Conservation (phyloP, 148 eudicot genomes). For the Cornus controversa region DNA sequence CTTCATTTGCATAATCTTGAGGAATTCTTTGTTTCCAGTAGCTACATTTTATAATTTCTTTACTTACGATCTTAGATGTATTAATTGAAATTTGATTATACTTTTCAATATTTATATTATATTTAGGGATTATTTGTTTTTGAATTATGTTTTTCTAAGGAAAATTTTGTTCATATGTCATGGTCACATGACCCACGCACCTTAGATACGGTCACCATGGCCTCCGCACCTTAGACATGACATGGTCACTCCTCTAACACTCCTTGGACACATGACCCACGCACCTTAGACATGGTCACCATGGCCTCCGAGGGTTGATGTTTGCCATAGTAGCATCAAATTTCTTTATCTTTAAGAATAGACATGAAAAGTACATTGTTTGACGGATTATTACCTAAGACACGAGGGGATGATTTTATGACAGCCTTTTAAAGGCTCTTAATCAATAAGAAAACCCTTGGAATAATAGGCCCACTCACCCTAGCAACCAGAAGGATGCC, state of each 20-base stretch:
- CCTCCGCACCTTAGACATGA: no score
- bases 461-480: not conserved
- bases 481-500: no score
- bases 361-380: not conserved
- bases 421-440: not conserved
- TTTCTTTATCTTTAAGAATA: no score
- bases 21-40: not conserved
- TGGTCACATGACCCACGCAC: no score
- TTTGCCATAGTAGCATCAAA: not conserved
- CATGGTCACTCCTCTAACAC: no score
- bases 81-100: not conserved
- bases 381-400: not conserved
- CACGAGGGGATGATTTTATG: not conserved
- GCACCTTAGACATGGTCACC: not conserved
- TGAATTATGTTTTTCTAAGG: not conserved
- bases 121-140: not conserved
- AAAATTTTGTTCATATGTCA: not conserved
- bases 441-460: not conserved
- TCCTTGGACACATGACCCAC: no score
- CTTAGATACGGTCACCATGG: no score
- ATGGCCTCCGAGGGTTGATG: not conserved
- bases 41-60: not conserved
- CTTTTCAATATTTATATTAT: not conserved
- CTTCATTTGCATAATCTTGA: not conserved
- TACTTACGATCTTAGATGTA: not conserved